phyloP scores from a whole-genome alignment of 2,329 filamentous ascomycete genomes.

The Elsinoe batatas region DNA sequence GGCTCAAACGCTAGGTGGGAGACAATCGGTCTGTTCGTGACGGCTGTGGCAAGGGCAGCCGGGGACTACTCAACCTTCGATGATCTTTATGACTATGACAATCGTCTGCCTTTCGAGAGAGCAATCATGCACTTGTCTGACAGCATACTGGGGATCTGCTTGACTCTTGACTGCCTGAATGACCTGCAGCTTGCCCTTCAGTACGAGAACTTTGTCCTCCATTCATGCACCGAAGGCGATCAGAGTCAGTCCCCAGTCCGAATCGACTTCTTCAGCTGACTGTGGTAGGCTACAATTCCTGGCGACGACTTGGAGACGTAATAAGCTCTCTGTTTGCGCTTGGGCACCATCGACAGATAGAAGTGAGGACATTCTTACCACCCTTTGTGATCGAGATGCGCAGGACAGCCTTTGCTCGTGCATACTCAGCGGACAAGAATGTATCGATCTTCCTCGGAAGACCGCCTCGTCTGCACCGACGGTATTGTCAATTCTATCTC shows the following conservation, averaged over 20 bases:
- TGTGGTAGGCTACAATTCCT: slow-evolving; percentile 36
- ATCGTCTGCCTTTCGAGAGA: slow-evolving; percentile 19
- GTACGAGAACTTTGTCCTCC: slow-evolving; percentile 40
- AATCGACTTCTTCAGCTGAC: background rate
- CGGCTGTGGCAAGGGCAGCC: slow-evolving; percentile 30
- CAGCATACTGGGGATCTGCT: slow-evolving; percentile 29
- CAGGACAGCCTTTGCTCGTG: slow-evolving; percentile 32
- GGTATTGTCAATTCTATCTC: slow-evolving; percentile 31
- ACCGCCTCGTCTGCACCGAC: slow-evolving; percentile 37
- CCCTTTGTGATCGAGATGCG: slow-evolving; percentile 35
- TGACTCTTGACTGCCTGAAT: slow-evolving; percentile 30
- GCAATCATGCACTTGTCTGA: slow-evolving; percentile 28
- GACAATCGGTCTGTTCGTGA: slow-evolving; percentile 32
- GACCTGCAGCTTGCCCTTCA: slow-evolving; percentile 38
- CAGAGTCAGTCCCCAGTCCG: slow-evolving; percentile 29
- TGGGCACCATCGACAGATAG: slow-evolving; percentile 37
- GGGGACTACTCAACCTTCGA: slow-evolving; percentile 25
- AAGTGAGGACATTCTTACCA: slow-evolving; percentile 24
- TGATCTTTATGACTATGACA: slow-evolving; percentile 21
- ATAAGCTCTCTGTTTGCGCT: slow-evolving; percentile 39
- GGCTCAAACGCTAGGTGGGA: slow-evolving; percentile 31
- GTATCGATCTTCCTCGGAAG: slow-evolving; percentile 42
- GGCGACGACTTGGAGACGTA: slow-evolving; percentile 39
- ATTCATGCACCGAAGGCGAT: slow-evolving; percentile 36
- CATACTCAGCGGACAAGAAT: slow-evolving; percentile 40